Conservation (phyloP, 2,329 filamentous ascomycete genomes). For the Hymenoscyphus linearis region DNA sequence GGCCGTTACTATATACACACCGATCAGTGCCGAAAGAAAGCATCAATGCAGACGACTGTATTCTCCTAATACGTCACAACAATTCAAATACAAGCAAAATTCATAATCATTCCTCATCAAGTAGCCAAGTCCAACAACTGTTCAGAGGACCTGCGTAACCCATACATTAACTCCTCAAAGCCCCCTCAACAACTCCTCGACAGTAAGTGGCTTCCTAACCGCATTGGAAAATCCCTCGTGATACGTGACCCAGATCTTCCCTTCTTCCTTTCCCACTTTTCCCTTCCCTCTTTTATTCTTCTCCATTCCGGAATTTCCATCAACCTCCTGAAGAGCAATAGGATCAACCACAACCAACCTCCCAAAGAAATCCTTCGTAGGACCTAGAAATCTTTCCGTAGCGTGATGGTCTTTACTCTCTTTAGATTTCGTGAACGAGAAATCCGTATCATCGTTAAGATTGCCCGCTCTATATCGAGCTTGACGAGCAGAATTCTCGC, state of each 20-base stretch:
- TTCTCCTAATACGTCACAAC: no score
- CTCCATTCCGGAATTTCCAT: conserved; percentile 52
- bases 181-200: conserved; percentile 71
- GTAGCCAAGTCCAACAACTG: not conserved
- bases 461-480: conserved; percentile 56
- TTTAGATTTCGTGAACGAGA: conserved; percentile 19
- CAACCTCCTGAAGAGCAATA: conserved; percentile 36
- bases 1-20: no score
- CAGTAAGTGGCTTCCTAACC: conserved; percentile 77
- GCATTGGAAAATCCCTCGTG: conserved; percentile 91
- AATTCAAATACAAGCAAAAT: not conserved
- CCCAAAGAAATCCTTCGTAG: conserved; percentile 84
- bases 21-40: no score
- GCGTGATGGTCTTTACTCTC: conserved; percentile 23
- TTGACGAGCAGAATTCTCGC: conserved; percentile 61
- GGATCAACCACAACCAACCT: conserved; percentile 53
- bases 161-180: conserved; percentile 37
- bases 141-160: not conserved
- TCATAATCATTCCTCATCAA: not conserved
- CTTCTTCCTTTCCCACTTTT: conserved; percentile 39
- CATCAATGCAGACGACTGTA: no score
- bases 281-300: conserved; percentile 31
- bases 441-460: conserved; percentile 32
- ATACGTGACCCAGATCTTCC: conserved; percentile 79
- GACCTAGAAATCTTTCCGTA: conserved; percentile 27